phyloP scores from a whole-genome alignment of 1,284 basidiomycete species.

The Tremellales sp. region DNA sequence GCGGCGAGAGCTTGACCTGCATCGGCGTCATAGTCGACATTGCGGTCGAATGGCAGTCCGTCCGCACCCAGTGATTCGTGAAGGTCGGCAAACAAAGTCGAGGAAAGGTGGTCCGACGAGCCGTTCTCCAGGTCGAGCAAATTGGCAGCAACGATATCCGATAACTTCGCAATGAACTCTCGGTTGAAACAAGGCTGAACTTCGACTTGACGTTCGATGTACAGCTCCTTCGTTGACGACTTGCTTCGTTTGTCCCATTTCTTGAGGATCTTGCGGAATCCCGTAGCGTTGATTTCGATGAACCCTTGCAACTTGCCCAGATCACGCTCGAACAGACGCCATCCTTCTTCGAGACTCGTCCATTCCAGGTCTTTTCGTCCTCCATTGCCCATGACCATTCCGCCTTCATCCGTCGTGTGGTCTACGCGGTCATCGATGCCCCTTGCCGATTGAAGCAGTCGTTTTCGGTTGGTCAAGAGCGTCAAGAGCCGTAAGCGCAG shows the following conservation, averaged over 20 bases:
- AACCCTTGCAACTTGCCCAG: slow-evolving; percentile 96
- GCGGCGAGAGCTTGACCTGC: slow-evolving; percentile 49
- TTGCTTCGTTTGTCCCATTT: slow-evolving; percentile 99
- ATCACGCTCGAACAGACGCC: slow-evolving; percentile 90
- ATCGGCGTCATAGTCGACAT: slow-evolving; percentile 56
- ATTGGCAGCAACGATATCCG: slow-evolving; percentile 91
- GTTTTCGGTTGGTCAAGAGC: slow-evolving; percentile 84
- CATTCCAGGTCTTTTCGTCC: slow-evolving; percentile 65
- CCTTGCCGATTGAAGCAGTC: slow-evolving; percentile 41
- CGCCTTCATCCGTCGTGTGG: slow-evolving; percentile 17
- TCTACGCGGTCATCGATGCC: slow-evolving; percentile 9
- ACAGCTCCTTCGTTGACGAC: slow-evolving; percentile 91
- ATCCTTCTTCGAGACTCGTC: slow-evolving; percentile 92
- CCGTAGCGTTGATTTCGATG: slow-evolving; percentile 95
- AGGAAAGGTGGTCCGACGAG: slow-evolving; percentile 67
- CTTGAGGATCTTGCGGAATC: slow-evolving; percentile 96
- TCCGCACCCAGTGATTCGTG: slow-evolving; percentile 43
- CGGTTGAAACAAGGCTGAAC: slow-evolving; percentile 97
- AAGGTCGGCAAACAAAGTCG: slow-evolving; percentile 45
- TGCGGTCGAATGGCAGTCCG: slow-evolving; percentile 62
- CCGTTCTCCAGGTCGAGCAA: slow-evolving; percentile 83
- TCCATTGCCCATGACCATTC: slow-evolving; percentile 55
- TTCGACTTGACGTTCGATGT: slow-evolving; percentile 94
- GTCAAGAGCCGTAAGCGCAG: slow-evolving; percentile 88
- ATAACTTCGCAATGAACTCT: slow-evolving; percentile 94